Conservation (phyloP, 148 eudicot genomes). For the Heliamphora exappendiculata region DNA sequence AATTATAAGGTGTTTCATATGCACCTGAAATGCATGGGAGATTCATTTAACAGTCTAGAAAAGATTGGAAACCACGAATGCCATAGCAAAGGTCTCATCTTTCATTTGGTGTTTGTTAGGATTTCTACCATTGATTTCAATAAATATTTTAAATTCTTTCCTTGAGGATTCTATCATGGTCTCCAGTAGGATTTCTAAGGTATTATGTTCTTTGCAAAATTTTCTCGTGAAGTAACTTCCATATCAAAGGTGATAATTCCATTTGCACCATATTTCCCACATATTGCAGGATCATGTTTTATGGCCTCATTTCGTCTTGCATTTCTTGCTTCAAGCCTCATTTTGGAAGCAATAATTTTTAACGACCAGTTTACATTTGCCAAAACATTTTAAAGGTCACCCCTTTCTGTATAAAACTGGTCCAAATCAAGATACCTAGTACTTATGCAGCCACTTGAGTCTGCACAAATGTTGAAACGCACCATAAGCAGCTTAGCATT, state of each 20-base stretch:
- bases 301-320: not conserved
- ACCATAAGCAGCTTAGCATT: not conserved
- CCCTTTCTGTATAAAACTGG: not conserved
- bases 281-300: not conserved
- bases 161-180: not conserved
- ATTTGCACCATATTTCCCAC: not conserved
- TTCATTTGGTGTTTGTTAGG: not conserved
- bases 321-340: not conserved
- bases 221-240: not conserved
- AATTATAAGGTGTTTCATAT: too few relatives aligned
- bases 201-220: not conserved
- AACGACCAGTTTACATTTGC: not conserved
- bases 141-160: not conserved
- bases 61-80: too few relatives aligned
- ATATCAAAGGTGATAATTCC: not conserved
- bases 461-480: not conserved
- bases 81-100: too few relatives aligned
- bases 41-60: too few relatives aligned
- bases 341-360: not conserved
- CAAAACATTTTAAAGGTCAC: not conserved
- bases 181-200: not conserved
- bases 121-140: not conserved
- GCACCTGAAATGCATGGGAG: too few relatives aligned
- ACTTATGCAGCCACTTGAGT: not conserved
- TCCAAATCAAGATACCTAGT: not conserved